phyloP scores from a whole-genome alignment of 768 basidiomycete genomes.

The Clitopilus hobsonii region DNA sequence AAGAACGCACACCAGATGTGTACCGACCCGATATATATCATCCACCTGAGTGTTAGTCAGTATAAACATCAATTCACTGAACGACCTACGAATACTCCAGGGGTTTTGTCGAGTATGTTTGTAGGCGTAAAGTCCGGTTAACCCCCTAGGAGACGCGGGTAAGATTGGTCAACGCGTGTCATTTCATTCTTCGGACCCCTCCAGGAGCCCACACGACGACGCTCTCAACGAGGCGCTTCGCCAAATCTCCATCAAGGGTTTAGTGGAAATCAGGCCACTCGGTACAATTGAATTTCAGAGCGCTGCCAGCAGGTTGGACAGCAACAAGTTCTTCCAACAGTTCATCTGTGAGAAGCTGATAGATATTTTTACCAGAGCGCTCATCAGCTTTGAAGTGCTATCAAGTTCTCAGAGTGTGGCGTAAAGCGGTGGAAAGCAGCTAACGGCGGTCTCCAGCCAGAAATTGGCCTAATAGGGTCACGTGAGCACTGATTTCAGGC shows the following conservation, averaged over 20 bases:
- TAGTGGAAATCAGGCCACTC: background rate
- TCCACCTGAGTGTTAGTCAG: too few relatives aligned
- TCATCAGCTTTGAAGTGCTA: too few relatives aligned
- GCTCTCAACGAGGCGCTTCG: background rate
- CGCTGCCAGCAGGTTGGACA: background rate
- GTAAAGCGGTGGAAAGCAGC: background rate
- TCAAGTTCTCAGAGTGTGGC: background rate
- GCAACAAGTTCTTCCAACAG: background rate
- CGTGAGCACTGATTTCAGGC: background rate
- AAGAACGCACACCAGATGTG: background rate
- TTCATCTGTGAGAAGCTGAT: background rate
- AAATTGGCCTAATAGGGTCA: background rate
- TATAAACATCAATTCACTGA: background rate
- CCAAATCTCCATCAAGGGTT: slow-evolving; percentile 1
- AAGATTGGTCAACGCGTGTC: background rate
- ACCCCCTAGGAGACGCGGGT: background rate
- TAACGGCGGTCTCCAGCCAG: background rate
- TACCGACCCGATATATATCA: background rate
- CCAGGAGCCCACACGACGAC: background rate
- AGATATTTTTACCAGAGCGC: background rate
- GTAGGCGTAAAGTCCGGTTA: background rate
- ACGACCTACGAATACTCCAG: background rate
- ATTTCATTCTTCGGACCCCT: background rate
- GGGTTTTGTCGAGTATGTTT: background rate
- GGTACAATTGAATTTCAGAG: background rate